Percentiles rank a stretch among this genome's conserved stretches.
Evolutionary conservation across 179 eudicot species (phyloP).

Genomic region (Beta macrorhiza): DNA sequence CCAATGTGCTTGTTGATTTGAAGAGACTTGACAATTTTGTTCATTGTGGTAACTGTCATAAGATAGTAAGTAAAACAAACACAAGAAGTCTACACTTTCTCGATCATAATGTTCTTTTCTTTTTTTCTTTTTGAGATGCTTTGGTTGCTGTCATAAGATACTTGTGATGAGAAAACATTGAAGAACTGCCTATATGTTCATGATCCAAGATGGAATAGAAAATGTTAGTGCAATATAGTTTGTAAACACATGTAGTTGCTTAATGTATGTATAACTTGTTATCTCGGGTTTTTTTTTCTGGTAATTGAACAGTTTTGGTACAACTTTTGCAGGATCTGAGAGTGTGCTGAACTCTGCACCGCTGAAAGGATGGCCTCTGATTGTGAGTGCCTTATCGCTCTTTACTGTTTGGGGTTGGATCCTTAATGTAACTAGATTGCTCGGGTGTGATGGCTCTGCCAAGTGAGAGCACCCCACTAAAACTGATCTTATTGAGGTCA

Average conservation of each 20-base stretch:
- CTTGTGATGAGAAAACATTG: not conserved
- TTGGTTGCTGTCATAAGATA: not conserved
- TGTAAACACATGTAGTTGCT: not conserved
- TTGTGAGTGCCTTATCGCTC: constrained; percentile 14
- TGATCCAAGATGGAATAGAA: not conserved
- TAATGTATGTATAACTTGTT: not conserved
- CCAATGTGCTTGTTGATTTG: not conserved
- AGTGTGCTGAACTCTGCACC: constrained; percentile 8
- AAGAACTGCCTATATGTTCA: not conserved
- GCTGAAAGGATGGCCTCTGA: constrained; percentile 27
- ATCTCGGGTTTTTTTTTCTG: not conserved
- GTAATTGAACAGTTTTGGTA: not conserved
- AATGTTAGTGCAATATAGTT: not conserved
- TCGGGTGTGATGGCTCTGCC: not conserved
- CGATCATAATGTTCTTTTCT: not conserved
- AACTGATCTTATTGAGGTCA: not conserved
- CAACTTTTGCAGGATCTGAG: constrained; percentile 22
- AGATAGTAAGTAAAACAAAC: not conserved
- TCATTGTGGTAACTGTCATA: not conserved
- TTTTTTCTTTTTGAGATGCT: not conserved
- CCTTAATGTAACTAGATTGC: not conserved
- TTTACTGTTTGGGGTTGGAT: not conserved
- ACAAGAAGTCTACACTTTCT: not conserved
- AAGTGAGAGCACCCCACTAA: not conserved
- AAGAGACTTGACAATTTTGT: not conserved